A percentile compares a stretch with the other conserved stretches of the same genome.
Conservation (phyloP, 768 basidiomycete species). For the Polyporus arcularius region DNA sequence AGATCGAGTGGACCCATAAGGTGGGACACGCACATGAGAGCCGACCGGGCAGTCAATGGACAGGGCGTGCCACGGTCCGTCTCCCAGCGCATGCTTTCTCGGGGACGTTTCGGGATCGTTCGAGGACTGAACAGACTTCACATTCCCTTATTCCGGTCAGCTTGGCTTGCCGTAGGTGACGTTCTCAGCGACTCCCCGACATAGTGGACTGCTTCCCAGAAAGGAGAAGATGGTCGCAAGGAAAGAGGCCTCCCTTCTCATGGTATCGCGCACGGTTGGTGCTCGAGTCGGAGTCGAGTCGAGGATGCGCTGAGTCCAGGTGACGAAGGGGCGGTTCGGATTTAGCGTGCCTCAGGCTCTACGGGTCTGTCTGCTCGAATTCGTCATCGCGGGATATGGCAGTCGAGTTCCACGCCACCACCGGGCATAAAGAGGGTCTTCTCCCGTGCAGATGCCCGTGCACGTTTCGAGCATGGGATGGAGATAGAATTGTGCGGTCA, state of each 20-base stretch:
- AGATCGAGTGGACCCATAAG: constrained; percentile 19
- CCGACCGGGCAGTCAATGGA: constrained; percentile 16
- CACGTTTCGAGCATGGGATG: constrained; percentile 3
- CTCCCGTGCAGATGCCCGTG: constrained; percentile 6
- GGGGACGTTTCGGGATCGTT: constrained; percentile 20
- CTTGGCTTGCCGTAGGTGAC: constrained; percentile 18
- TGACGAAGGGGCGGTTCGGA: constrained; percentile 10
- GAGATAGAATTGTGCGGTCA: constrained; percentile 13
- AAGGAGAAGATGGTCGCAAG: constrained; percentile 20
- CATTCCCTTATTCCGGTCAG: constrained; percentile 20
- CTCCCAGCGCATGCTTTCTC: constrained; percentile 18
- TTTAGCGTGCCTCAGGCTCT: constrained; percentile 17
- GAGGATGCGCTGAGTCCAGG: neutral
- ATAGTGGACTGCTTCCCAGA: constrained; percentile 11
- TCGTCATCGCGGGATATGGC: constrained; percentile 1
- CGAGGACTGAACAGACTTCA: constrained; percentile 21
- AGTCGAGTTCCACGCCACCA: constrained; percentile 11
- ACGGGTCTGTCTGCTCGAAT: constrained; percentile 9
- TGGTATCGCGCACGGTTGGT: constrained; percentile 12
- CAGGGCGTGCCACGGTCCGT: constrained; percentile 17
- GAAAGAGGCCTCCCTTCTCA: constrained; percentile 7
- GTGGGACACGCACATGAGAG: constrained; percentile 16
- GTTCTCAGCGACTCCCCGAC: constrained; percentile 20
- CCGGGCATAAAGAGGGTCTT: constrained; percentile 12
- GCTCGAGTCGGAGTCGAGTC: constrained; percentile 17